Evolutionary conservation across 2,329 filamentous ascomycete genomes (phyloP), one percentile per base, ranked within the genome.

Genomic region (Hypoxylon sp.): DNA sequence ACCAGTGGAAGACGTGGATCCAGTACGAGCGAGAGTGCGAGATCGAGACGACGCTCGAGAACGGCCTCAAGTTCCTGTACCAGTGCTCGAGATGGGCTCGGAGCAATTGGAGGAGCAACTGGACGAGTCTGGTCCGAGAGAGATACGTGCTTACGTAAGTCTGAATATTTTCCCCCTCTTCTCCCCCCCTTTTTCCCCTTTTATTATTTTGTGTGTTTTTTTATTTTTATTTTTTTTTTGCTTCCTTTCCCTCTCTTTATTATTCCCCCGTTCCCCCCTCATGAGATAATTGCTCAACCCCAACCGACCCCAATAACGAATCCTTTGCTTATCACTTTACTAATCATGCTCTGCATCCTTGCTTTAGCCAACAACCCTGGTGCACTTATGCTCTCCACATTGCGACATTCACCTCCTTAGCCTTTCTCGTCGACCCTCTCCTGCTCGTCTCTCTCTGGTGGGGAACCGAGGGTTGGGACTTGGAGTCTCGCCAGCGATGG

Each of bases 101-200:
- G 70, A 97, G 93, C 81, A 98, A 98, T 77, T 98, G 94, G 94
- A 85, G 94, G 72, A 97, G 92, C 80, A 98, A 98, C 75, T 88
- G 92, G 76, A 97, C 92, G 48, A 97, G 92, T 75, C 82, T 97
- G 71, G 83, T 94, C 64, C 85, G 86, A 63, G 94, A 97, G 77
- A 81, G 89, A 72, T 85, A 92, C 71, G 91, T 97, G 70, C 92
- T 90, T 87, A 87, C 78, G 93, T 97, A 83, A 88, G 92, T 87
- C 24, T n/a, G n/a, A n/a, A n/a, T n/a, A n/a, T n/a, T n/a, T n/a
- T n/a, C n/a, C n/a, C n/a, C n/a, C n/a, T n/a, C n/a, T n/a, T n/a
- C n/a, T n/a, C n/a, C n/a, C n/a, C n/a, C n/a, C n/a, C n/a, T n/a
- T n/a, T n/a, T n/a, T n/a, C n/a, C n/a, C n/a, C n/a, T n/a, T n/a